Conservation (phyloP, 352 stramenopile genomes). For the Globisporangium carolinianum region DNA sequence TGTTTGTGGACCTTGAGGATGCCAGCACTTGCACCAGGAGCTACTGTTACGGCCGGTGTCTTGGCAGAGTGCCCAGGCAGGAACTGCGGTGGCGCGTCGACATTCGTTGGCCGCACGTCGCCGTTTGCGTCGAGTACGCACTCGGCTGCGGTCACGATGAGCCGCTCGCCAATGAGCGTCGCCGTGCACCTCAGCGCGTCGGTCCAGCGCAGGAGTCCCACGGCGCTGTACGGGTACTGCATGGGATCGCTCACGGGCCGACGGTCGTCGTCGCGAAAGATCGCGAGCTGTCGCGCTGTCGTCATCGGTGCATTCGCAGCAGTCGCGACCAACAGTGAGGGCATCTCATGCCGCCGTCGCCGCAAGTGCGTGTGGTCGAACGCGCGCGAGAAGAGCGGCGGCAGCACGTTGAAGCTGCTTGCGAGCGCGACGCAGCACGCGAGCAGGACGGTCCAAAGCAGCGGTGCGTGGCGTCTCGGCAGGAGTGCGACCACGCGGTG, state of each 20-base stretch:
- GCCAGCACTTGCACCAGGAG: neutral
- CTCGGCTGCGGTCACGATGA: slow-evolving; percentile 48
- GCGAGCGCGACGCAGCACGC: neutral
- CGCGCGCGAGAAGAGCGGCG: neutral
- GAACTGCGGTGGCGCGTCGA: slow-evolving; percentile 19
- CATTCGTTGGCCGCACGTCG: slow-evolving; percentile 14
- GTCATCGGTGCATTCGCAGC: neutral
- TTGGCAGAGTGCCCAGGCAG: slow-evolving; percentile 14
- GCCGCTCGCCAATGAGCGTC: slow-evolving; percentile 39
- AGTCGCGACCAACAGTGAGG: neutral
- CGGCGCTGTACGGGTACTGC: slow-evolving; percentile 39
- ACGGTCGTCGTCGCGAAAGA: slow-evolving; percentile 43
- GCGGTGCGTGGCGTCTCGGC: neutral
- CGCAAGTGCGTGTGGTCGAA: neutral
- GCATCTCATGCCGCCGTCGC: neutral
- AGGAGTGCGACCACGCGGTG: neutral
- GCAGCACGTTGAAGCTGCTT: neutral
- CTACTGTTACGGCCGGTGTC: neutral
- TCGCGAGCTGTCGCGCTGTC: slow-evolving; percentile 19
- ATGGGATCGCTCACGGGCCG: slow-evolving; percentile 24
- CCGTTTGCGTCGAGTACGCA: slow-evolving; percentile 39
- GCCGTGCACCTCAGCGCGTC: slow-evolving; percentile 38
- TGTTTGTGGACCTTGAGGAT: slow-evolving; percentile 51
- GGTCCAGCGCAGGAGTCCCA: slow-evolving; percentile 50
- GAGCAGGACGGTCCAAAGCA: slow-evolving; percentile 10